Base-by-base conservation (phyloP, 164 flowering plant genomes). In the Hamamelis virginiana region DNA sequence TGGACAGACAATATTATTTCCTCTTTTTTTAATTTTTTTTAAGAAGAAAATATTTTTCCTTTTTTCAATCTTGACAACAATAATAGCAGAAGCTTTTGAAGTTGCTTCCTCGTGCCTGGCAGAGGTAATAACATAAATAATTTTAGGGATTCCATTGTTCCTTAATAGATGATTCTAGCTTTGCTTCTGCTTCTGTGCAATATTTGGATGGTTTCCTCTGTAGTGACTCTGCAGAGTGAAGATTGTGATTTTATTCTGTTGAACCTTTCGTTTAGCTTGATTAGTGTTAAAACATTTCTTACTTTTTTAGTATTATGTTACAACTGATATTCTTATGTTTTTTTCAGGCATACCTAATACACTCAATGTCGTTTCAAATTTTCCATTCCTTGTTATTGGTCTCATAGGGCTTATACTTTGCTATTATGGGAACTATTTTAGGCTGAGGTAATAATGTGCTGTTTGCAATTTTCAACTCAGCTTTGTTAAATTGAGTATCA, bases 331-430 rank as follows among this genome's bases (percentile, higher is more conserved):
- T n/a, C 0, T 53, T 74, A 55, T 66, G n/a, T 60, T n/a, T 59
- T 60, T 76, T 68, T 63, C 95, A 95, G 97, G 98, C n/a, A 92
- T 95, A 75, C 98, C 98, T 12, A 92, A 95, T 78, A 65, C 84
- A 15, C 76, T 92, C 73, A 86, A 95, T 69, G 97, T 95, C 69
- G 67, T 92, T 59, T 95, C 98, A 14, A 95, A 95, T 72, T 83
- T 91, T 59, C 97, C 98, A 0, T 95, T 95, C 77, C 84, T 92
- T 52, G 73, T 92, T 65, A 72, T 92, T 74, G 97, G 97, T 63
- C 33, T 95, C 16, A 57, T 88, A 12, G 98, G 97, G 9, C 88
- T 95, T 64, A 73, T 92, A 45, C 92, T 92, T 75, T 89, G 97
- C 72, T 70, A 78, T 72, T 75, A 78, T 62, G 75, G 82, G 33